These are phyloP conservation scores for Incumbomyces lentus DNA, from an alignment of 2,329 filamentous ascomycete species.

Conservation along the genomic window DNA sequence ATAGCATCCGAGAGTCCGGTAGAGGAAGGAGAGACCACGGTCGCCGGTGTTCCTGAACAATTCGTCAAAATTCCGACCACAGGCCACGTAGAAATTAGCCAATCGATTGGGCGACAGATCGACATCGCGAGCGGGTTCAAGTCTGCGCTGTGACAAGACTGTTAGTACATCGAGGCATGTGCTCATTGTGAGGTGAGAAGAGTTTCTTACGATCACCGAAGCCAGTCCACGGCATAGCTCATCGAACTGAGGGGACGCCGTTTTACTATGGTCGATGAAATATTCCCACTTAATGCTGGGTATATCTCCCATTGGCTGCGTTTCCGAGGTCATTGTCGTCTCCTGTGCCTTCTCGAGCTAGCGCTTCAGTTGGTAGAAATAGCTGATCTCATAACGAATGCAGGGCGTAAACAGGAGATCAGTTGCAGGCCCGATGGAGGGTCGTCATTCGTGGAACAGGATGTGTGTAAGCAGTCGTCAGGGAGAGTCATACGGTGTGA, in stretches of 20 bases:
- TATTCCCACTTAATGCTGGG: slow-evolving; percentile 24
- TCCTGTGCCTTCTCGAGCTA: neutral
- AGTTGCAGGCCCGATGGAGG: neutral
- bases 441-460: slow-evolving; percentile 1
- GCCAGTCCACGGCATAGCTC: slow-evolving; percentile 59
- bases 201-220: slow-evolving; percentile 54
- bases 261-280: slow-evolving; percentile 59
- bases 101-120: slow-evolving; percentile 55
- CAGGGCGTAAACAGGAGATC: slow-evolving; percentile 3
- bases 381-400: slow-evolving; percentile 4
- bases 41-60: slow-evolving; percentile 69
- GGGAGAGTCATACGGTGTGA: neutral
- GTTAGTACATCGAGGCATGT: slow-evolving; percentile 1
- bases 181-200: neutral
- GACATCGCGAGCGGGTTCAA: slow-evolving; percentile 19
- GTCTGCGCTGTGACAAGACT: slow-evolving; percentile 12
- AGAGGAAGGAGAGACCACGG: slow-evolving; percentile 77
- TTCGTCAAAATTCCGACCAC: slow-evolving; percentile 65
- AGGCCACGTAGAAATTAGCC: slow-evolving; percentile 64
- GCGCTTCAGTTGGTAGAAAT: neutral
- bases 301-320: neutral
- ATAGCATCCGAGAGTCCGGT: slow-evolving; percentile 80
- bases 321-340: neutral
- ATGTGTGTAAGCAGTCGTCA: neutral
- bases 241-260: slow-evolving; percentile 55